phyloP scores from a whole-genome alignment of 2,329 filamentous ascomycete genomes.

The Fusarium aywerte region DNA sequence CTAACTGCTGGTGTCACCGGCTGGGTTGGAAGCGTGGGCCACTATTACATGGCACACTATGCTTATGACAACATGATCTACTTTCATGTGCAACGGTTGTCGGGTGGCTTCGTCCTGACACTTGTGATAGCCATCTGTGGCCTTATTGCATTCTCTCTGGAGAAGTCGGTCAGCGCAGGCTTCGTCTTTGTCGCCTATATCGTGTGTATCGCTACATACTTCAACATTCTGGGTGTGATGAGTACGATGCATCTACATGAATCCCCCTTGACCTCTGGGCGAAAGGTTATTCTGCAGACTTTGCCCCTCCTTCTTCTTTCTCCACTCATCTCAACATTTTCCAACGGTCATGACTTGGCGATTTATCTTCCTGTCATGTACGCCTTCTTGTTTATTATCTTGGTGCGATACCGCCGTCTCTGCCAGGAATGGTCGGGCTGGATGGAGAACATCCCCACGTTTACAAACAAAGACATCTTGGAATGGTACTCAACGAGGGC shows the following conservation, averaged over 20 bases:
- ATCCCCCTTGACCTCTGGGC: conserved; percentile 22
- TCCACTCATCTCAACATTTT: conserved; percentile 28
- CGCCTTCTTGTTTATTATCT: conserved; percentile 11
- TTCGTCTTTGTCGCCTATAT: conserved; percentile 34
- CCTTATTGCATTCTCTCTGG: conserved; percentile 23
- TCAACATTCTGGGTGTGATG: conserved; percentile 34
- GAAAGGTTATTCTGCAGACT: conserved; percentile 23
- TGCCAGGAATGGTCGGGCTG: conserved; percentile 33
- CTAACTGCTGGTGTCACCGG: conserved; percentile 37
- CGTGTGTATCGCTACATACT: conserved; percentile 31
- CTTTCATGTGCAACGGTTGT: conserved; percentile 33
- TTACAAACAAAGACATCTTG: conserved; percentile 20
- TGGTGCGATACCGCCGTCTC: conserved; percentile 23
- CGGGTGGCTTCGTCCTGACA: conserved; percentile 30
- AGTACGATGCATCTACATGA: conserved; percentile 35
- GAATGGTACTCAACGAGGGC: conserved; percentile 22
- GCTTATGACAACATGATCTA: conserved; percentile 39
- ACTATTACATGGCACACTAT: conserved; percentile 35
- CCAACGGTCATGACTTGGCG: conserved; percentile 29
- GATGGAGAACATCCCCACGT: conserved; percentile 35
- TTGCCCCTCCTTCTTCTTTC: conserved; percentile 28
- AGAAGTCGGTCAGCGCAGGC: conserved; percentile 15
- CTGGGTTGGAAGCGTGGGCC: conserved; percentile 34
- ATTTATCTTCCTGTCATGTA: conserved; percentile 35
- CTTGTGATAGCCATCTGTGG: conserved; percentile 14